Evolutionary conservation across 73 alveolate species (phyloP).

Genomic region (Symbiodinium pilosum): DNA sequence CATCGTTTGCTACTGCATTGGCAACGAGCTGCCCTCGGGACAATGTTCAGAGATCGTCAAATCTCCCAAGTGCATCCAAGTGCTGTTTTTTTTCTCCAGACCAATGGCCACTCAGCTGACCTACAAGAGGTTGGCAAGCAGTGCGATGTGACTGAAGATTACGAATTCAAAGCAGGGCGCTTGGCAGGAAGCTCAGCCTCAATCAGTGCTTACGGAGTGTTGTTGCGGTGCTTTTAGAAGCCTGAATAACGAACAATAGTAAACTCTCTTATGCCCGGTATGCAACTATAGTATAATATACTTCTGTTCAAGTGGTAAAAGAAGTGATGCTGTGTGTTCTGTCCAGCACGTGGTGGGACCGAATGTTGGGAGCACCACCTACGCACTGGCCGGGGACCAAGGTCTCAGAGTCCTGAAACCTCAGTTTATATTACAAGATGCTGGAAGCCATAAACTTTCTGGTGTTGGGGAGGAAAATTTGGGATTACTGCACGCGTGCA

Average conservation of each 20-base stretch:
- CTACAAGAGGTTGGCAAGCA: constrained; percentile 46
- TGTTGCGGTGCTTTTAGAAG: background rate
- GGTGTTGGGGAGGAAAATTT: background rate
- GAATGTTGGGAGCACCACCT: constrained; percentile 60
- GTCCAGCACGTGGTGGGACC: constrained; percentile 93
- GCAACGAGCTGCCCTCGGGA: constrained; percentile 27
- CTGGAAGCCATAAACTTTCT: background rate
- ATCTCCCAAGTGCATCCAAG: too few species aligned
- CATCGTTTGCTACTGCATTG: constrained; percentile 84
- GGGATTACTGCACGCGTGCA: background rate
- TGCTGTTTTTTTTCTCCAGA: too few species aligned
- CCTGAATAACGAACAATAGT: background rate
- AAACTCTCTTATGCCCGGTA: background rate
- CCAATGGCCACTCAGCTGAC: too few species aligned
- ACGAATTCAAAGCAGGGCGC: constrained; percentile 83
- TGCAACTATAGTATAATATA: background rate
- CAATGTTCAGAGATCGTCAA: too few species aligned
- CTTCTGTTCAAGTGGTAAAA: too few species aligned
- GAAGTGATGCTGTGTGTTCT: too few species aligned
- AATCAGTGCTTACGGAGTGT: background rate
- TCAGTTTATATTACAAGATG: too few species aligned
- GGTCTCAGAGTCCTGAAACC: background rate
- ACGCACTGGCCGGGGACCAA: constrained; percentile 30
- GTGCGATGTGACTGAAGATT: constrained; percentile 56
- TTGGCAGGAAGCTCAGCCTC: constrained; percentile 2